A percentile compares a stretch with the other conserved stretches of the same genome.
These are phyloP conservation scores for Cornus florida DNA, from an alignment of 148 eudicot species.

Conservation along the genomic window DNA sequence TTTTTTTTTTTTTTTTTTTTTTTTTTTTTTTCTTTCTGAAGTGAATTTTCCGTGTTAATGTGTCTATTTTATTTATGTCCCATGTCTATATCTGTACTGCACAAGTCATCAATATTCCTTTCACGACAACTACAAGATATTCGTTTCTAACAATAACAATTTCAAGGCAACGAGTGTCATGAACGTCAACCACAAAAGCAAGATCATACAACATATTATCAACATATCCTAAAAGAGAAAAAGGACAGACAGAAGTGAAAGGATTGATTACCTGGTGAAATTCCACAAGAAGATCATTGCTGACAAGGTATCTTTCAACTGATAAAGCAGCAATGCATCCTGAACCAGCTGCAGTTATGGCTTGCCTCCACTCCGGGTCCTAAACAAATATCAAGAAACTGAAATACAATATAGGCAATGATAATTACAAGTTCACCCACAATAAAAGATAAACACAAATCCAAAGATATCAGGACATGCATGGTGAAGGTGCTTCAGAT, in stretches of 20 bases:
- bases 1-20: too few species aligned
- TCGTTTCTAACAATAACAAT: not conserved
- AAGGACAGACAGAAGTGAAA: not conserved
- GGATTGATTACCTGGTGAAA: conserved; percentile 80
- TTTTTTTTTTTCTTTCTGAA: too few species aligned
- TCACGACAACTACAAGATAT: not conserved
- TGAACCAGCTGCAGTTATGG: conserved; percentile 97
- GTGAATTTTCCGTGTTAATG: too few species aligned
- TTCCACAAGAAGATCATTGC: conserved; percentile 80
- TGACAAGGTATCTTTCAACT: conserved; percentile 94
- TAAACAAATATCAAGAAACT: conserved; percentile 14
- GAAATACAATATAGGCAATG: not conserved
- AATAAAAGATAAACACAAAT: too few species aligned
- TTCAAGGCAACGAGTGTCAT: not conserved
- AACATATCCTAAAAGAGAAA: not conserved
- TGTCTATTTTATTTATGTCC: too few species aligned
- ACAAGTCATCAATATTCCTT: not conserved
- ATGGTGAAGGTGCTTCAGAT: not conserved
- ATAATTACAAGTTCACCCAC: not conserved
- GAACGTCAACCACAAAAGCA: not conserved
- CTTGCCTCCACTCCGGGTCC: conserved; percentile 99
- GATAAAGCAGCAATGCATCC: conserved; percentile 98
- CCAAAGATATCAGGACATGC: not conserved
- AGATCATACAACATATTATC: not conserved
- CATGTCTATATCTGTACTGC: too few species aligned